Evolutionary conservation across 805 yeast species (phyloP), one percentile per base, ranked within the genome.

Genomic region (Wickerhamiella azymoides): DNA sequence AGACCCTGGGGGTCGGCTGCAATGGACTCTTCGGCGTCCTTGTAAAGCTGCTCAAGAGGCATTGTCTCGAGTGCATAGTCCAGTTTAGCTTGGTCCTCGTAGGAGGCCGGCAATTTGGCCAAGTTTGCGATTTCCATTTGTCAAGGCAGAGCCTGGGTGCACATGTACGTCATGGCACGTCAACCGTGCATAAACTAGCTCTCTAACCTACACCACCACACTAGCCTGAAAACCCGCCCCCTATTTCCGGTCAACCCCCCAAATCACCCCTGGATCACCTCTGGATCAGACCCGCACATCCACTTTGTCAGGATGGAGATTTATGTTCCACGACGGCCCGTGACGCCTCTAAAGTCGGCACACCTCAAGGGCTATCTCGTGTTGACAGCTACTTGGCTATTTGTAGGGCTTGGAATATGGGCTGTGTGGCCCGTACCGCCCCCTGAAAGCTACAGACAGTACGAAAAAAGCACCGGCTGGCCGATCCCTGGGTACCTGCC

Each of bases 31-130:
- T 81, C 93, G 0, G 84, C 85, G 18, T 75, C 77, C 0, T 64
- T 61, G 52, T 75, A 79, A 1, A 86, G 70, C 18, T 58, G 54
- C 2, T 70, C 80, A 25, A 84, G 59, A 45, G 84, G 81, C 27
- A 88, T 64, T 0, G 71, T 61, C 24, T 75, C 84, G 25, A 86
- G 61, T 0, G 83, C 93, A 2, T 54, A 55, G 36, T 79, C 80
- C 39, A 74, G 70, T 51, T 67, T 61, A 1, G 51, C 63, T 0
- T 65, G 54, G 45, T 72, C 62, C 30, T 71, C 75, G 52, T 73
- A 76, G 14, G 57, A 56, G 28, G 53, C 39, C 1, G 63, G 63
- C 19, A 56, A 55, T 18, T 38, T 16, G 2, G 52, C 42, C 9
- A 53, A 47, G 14, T 44, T 38, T 2, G 19, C 21, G 2, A 46